Conservation (phyloP, 306 rosid genomes). For the Casuarina glauca region DNA sequence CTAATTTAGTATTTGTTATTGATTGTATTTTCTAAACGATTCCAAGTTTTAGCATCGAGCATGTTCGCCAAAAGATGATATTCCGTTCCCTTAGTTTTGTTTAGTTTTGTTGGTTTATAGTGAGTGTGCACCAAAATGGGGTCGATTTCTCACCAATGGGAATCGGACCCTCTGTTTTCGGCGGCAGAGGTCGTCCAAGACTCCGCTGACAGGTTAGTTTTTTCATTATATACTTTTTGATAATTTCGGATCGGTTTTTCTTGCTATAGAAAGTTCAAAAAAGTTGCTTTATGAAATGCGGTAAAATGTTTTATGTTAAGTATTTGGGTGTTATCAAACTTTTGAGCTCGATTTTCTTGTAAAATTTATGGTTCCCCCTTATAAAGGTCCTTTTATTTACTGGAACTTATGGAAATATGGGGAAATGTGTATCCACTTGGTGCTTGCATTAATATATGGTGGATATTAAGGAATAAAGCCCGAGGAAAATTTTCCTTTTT, state of each 20-base stretch:
- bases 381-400: too few relatives aligned
- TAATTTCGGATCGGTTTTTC: neutral
- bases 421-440: neutral
- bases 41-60: neutral
- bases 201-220: constrained; percentile 41
- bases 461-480: neutral
- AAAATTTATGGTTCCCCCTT: neutral
- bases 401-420: neutral
- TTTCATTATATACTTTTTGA: neutral
- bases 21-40: neutral
- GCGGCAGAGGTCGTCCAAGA: constrained; percentile 49
- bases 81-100: neutral
- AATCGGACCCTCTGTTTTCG: constrained; percentile 43
- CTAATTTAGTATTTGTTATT: neutral
- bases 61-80: neutral
- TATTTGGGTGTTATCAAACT: neutral
- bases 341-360: neutral
- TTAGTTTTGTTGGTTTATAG: neutral
- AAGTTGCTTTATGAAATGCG: neutral
- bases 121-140: constrained; percentile 18
- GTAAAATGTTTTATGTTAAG: neutral
- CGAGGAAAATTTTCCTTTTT: neutral
- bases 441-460: neutral
- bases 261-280: constrained; percentile 5
- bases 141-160: constrained; percentile 43